Evolutionary conservation across 1,284 basidiomycete genomes (phyloP).

Genomic region (Trichosporon sp.): DNA sequence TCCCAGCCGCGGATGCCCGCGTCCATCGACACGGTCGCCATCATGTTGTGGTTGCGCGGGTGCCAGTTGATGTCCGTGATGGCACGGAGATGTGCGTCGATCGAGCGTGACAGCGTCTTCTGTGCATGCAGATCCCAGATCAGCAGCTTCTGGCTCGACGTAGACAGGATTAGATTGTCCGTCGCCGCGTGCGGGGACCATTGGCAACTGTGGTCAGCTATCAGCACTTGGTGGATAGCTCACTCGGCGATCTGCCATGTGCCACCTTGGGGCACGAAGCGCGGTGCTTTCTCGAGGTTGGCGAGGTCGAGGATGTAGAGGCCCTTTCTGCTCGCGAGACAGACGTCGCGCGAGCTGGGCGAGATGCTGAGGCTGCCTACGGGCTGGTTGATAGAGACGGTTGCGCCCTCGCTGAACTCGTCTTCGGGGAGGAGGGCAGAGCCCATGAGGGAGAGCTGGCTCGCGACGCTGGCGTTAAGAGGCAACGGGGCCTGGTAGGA

Average conservation of each 20-base stretch:
- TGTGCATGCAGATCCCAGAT: constrained; percentile 79
- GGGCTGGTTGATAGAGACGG: constrained; percentile 49
- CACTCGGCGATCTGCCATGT: constrained; percentile 89
- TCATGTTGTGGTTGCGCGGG: constrained; percentile 66
- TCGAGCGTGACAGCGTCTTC: constrained; percentile 70
- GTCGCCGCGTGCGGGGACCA: constrained; percentile 89
- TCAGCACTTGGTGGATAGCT: constrained; percentile 17
- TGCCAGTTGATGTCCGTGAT: constrained; percentile 98
- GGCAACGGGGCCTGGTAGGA: neutral
- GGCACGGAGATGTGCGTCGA: constrained; percentile 82
- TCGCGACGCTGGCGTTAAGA: neutral
- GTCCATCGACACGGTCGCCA: constrained; percentile 53
- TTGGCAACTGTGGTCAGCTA: constrained; percentile 56
- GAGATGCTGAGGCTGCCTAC: constrained; percentile 52
- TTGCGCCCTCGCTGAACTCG: constrained; percentile 41
- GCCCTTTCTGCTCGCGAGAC: constrained; percentile 68
- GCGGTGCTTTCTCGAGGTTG: constrained; percentile 76
- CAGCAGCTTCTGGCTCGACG: constrained; percentile 89
- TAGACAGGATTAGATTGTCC: constrained; percentile 87
- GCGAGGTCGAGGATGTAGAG: constrained; percentile 96
- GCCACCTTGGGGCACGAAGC: constrained; percentile 90
- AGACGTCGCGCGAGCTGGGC: constrained; percentile 50
- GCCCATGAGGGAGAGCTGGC: neutral
- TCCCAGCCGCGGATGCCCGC: constrained; percentile 67
- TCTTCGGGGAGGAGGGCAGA: constrained; percentile 16